phyloP scores from a whole-genome alignment of 2,329 filamentous ascomycete genomes.

The Pseudogymnoascus sp. region DNA sequence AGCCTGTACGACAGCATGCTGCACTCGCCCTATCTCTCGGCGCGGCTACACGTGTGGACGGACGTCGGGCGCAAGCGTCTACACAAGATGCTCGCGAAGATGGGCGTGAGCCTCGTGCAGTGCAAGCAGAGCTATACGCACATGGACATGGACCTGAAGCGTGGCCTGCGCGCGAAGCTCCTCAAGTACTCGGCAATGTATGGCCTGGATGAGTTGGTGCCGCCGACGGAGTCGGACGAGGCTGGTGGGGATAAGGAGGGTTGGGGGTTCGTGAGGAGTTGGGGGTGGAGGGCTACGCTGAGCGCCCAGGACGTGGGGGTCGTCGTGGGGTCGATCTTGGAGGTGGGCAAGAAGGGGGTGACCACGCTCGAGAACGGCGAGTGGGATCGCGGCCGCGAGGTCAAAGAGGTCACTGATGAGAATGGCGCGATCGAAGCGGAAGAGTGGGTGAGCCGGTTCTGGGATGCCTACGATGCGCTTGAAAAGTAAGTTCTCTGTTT shows the following conservation, averaged over 20 bases:
- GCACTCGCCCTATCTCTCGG: constrained; percentile 89
- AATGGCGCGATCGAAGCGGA: constrained; percentile 43
- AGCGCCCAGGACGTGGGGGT: constrained; percentile 93
- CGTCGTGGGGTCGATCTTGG: constrained; percentile 80
- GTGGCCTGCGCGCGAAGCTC: constrained; percentile 72
- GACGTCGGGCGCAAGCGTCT: constrained; percentile 80
- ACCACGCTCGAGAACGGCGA: constrained; percentile 21
- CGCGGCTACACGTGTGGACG: constrained; percentile 87
- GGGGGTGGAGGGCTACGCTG: constrained; percentile 93
- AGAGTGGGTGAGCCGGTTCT: constrained; percentile 59
- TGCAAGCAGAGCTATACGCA: constrained; percentile 94
- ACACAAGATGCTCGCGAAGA: constrained; percentile 92
- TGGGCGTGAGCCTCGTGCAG: constrained; percentile 90
- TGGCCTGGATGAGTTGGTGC: constrained; percentile 87
- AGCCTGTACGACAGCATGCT: constrained; percentile 97
- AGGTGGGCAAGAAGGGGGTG: constrained; percentile 59
- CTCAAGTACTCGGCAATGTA: constrained; percentile 89
- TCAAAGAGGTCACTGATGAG: constrained; percentile 39
- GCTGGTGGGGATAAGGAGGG: constrained; percentile 71
- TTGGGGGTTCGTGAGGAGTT: constrained; percentile 94
- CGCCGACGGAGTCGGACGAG: constrained; percentile 63
- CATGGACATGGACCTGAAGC: constrained; percentile 97
- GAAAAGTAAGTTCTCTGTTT: constrained; percentile 46
- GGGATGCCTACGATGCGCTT: constrained; percentile 63
- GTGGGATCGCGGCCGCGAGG: constrained; percentile 30